These are phyloP conservation scores for Escallonia rubra DNA, from an alignment of 129 eudicot species.

Conservation along the genomic window DNA sequence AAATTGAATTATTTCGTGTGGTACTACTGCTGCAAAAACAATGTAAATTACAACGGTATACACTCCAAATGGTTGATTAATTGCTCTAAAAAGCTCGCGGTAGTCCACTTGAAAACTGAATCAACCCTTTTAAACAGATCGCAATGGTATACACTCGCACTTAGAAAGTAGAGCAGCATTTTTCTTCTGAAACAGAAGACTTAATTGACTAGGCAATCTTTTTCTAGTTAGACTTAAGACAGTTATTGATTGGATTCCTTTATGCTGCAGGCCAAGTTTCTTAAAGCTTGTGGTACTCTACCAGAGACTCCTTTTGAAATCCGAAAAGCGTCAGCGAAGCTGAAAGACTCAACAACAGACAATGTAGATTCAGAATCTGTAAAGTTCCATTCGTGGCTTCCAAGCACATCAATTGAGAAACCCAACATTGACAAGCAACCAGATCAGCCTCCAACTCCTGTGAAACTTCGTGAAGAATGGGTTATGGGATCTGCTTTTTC, in stretches of 20 bases:
- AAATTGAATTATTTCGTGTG: no score
- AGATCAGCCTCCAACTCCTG: constrained; percentile 40
- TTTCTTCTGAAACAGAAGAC: no score
- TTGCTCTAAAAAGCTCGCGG: no score
- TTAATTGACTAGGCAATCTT: no score
- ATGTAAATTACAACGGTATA: no score
- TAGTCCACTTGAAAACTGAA: no score
- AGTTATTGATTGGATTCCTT: background rate
- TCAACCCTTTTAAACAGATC: no score
- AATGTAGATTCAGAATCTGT: constrained; percentile 22
- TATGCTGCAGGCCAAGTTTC: constrained; percentile 59
- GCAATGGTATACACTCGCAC: no score
- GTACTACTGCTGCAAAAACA: no score
- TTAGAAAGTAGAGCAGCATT: no score
- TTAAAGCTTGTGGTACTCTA: constrained; percentile 82
- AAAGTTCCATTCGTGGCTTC: constrained; percentile 51
- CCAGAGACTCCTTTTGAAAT: constrained; percentile 75
- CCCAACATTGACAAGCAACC: constrained; percentile 39
- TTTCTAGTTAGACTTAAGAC: no score
- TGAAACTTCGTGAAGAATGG: constrained; percentile 33
- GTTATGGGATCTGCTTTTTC: constrained; percentile 30
- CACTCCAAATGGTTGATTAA: no score
- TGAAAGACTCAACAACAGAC: constrained; percentile 20
- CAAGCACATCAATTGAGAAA: constrained; percentile 42
- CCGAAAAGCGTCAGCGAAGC: constrained; percentile 39